phyloP scores from a whole-genome alignment of 2,329 filamentous ascomycete species.

The Stagonosporopsis vannaccii region DNA sequence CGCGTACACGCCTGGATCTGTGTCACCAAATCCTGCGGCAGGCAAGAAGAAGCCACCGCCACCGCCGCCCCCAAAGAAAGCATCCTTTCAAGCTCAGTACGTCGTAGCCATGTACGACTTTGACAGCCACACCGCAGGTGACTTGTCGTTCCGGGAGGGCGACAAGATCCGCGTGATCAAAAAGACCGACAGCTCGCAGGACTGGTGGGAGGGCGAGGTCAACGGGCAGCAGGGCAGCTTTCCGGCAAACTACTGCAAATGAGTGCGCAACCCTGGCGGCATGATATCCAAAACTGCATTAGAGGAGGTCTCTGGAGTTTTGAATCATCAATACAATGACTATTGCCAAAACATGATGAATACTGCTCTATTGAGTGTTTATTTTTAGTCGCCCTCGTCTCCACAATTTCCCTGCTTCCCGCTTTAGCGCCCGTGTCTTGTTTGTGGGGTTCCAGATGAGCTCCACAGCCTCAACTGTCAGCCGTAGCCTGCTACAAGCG shows the following conservation, averaged over 20 bases:
- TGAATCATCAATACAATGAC: background rate
- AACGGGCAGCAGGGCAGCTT: conserved; percentile 74
- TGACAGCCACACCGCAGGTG: conserved; percentile 71
- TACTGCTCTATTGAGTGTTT: too few relatives aligned
- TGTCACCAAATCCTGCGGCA: conserved; percentile 53
- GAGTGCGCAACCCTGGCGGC: background rate
- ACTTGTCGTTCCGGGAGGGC: conserved; percentile 77
- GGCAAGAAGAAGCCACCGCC: conserved; percentile 79
- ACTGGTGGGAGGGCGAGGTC: conserved; percentile 88
- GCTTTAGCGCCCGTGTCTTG: conserved; percentile 3
- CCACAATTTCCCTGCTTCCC: background rate
- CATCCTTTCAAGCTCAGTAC: conserved; percentile 60
- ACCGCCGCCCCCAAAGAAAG: conserved; percentile 71
- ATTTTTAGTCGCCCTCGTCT: conserved; percentile 1
- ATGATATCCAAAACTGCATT: conserved; percentile 37
- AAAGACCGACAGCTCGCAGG: conserved; percentile 80
- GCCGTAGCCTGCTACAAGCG: background rate
- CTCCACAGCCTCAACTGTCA: conserved; percentile 1
- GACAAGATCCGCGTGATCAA: conserved; percentile 79
- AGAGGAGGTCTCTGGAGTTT: conserved; percentile 25
- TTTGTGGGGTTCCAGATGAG: background rate
- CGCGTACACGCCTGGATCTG: conserved; percentile 32
- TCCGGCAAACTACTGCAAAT: conserved; percentile 81
- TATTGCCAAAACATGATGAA: too few relatives aligned
- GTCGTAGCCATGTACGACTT: conserved; percentile 81